phyloP scores from a whole-genome alignment of 1,284 basidiomycete genomes.

The Naganishia sp. region DNA sequence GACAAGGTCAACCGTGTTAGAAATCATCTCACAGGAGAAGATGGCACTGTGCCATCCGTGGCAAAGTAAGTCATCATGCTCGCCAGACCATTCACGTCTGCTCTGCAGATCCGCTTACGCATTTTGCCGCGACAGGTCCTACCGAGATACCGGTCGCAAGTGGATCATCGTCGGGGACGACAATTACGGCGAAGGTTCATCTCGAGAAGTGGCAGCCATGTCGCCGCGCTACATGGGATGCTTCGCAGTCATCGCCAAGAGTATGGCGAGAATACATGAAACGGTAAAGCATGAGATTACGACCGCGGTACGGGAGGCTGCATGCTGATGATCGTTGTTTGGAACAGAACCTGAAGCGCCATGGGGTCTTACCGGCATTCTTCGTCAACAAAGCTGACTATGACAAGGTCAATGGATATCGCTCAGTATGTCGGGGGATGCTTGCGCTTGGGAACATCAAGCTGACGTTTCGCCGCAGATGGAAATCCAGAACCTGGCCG shows the following conservation, averaged over 20 bases:
- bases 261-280: constrained; percentile 52
- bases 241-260: constrained; percentile 48
- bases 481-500: background rate
- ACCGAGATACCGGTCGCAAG: constrained; percentile 46
- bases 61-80: constrained; percentile 27
- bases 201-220: constrained; percentile 51
- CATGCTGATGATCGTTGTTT: background rate
- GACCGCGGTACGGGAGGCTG: background rate
- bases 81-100: background rate
- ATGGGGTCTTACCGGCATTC: constrained; percentile 4
- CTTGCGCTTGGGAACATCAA: too few species aligned
- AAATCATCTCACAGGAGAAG: constrained; percentile 41
- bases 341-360: constrained; percentile 24
- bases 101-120: background rate
- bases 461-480: background rate
- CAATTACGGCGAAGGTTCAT: constrained; percentile 53
- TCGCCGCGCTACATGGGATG: constrained; percentile 52
- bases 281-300: constrained; percentile 31
- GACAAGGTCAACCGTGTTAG: constrained; percentile 48
- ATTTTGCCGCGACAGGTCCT: constrained; percentile 33
- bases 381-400: constrained; percentile 11
- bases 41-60: constrained; percentile 47
- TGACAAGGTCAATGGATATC: constrained; percentile 2
- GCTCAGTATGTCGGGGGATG: background rate
- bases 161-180: constrained; percentile 53